These are phyloP conservation scores for Serendipita sp. DNA, from an alignment of 768 basidiomycete genomes.

Conservation along the genomic window DNA sequence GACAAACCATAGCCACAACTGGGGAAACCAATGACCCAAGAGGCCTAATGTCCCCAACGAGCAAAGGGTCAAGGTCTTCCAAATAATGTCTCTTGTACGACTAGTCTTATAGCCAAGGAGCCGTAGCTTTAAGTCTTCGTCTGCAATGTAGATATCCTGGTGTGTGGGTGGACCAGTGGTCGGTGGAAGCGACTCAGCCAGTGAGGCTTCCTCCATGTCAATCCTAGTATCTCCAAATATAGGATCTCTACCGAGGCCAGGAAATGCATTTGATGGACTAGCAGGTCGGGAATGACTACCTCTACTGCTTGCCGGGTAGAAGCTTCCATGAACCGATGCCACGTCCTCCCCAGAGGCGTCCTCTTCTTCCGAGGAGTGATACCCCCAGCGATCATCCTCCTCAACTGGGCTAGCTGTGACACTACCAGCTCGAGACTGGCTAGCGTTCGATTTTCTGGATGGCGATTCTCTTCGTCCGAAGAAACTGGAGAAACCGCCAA, in stretches of 20 bases:
- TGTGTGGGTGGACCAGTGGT: constrained; percentile 70
- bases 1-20: constrained; percentile 78
- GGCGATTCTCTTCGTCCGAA: constrained; percentile 7
- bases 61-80: constrained; percentile 53
- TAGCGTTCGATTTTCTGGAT: neutral
- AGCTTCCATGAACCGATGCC: constrained; percentile 23
- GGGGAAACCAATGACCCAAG: constrained; percentile 87
- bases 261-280: constrained; percentile 40
- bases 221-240: constrained; percentile 72
- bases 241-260: constrained; percentile 55
- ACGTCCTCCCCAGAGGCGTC: constrained; percentile 31
- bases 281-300: constrained; percentile 40
- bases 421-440: constrained; percentile 28
- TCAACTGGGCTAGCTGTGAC: constrained; percentile 41
- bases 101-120: constrained; percentile 73
- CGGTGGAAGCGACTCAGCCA: constrained; percentile 37
- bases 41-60: constrained; percentile 61
- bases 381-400: constrained; percentile 73
- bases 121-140: constrained; percentile 79
- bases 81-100: constrained; percentile 43
- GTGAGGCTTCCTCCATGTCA: constrained; percentile 47
- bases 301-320: constrained; percentile 24
- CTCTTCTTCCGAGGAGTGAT: constrained; percentile 72
- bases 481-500: constrained; percentile 7
- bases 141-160: constrained; percentile 70